Conservation (phyloP, 805 yeast species). For the Barnettozyma vustinii region DNA sequence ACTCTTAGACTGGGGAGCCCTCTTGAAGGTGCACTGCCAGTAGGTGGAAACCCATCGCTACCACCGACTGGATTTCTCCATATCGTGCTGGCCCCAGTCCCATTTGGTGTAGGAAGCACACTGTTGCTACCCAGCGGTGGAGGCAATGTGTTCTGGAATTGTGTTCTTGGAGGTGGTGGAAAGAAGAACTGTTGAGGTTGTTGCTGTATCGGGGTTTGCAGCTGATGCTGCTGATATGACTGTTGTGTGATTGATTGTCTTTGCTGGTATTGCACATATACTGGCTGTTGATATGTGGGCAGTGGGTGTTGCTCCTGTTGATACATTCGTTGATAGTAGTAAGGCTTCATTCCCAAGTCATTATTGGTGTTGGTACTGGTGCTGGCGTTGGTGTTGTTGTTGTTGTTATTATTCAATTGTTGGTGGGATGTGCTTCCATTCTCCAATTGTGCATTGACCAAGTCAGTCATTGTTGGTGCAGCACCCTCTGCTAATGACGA, state of each 20-base stretch:
- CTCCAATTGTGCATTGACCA: constrained; percentile 22
- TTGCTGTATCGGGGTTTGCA: not conserved
- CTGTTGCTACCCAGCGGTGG: not conserved
- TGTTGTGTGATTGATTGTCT: not conserved
- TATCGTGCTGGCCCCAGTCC: not conserved
- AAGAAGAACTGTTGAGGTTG: not conserved
- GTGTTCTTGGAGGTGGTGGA: not conserved
- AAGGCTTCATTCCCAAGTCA: not conserved
- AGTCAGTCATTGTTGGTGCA: constrained; percentile 24
- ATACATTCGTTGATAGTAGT: not conserved
- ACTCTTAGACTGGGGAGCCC: not conserved
- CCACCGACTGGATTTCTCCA: not conserved
- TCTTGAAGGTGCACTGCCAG: not conserved
- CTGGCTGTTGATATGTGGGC: not conserved
- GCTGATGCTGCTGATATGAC: not conserved
- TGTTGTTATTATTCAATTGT: not conserved
- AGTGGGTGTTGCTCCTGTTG: not conserved
- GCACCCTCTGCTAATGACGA: constrained; percentile 5
- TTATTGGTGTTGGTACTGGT: too few relatives aligned
- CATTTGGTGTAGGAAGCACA: not conserved
- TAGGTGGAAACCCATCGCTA: not conserved
- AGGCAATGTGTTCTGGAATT: not conserved
- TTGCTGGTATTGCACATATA: not conserved
- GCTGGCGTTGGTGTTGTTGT: not conserved
- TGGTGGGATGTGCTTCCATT: constrained; percentile 6